Evolutionary conservation across 495 filamentous ascomycete species (phyloP).

Genomic region (Aspergillus bertholletiae): DNA sequence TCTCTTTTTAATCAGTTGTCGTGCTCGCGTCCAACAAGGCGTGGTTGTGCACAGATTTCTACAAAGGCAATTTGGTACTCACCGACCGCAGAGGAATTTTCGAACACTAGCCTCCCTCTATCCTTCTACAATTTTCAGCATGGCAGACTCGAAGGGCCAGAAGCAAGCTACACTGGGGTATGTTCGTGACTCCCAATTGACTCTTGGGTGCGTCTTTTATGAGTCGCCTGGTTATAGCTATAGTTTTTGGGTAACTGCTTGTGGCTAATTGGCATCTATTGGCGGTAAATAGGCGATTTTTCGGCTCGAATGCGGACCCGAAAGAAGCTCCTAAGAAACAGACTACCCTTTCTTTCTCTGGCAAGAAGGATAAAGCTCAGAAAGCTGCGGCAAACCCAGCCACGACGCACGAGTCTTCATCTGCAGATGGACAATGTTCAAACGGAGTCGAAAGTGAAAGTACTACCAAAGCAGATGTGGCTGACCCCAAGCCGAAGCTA

Average conservation of each 20-base stretch:
- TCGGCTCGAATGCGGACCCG: constrained; percentile 35
- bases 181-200: constrained; percentile 75
- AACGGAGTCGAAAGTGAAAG: constrained; percentile 44
- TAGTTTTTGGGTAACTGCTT: too few relatives aligned
- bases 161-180: constrained; percentile 96
- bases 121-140: constrained; percentile 13
- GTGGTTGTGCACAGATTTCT: not conserved
- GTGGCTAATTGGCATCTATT: too few relatives aligned
- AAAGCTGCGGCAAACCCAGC: constrained; percentile 16
- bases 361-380: constrained; percentile 28
- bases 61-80: not conserved
- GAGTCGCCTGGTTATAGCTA: too few relatives aligned
- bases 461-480: constrained; percentile 25
- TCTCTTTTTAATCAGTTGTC: not conserved
- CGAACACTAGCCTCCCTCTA: not conserved
- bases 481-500: constrained; percentile 18
- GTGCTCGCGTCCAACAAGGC: not conserved
- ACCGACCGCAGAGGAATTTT: not conserved
- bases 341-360: constrained; percentile 66
- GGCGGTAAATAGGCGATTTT: constrained; percentile 38
- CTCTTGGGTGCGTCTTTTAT: constrained; percentile 73
- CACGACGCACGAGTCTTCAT: constrained; percentile 7
- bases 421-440: constrained; percentile 4
- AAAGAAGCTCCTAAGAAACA: constrained; percentile 59
- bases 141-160: constrained; percentile 38